These are phyloP conservation scores for Pezicula rhizophila DNA, from an alignment of 2,329 filamentous ascomycete species.

Conservation along the genomic window DNA sequence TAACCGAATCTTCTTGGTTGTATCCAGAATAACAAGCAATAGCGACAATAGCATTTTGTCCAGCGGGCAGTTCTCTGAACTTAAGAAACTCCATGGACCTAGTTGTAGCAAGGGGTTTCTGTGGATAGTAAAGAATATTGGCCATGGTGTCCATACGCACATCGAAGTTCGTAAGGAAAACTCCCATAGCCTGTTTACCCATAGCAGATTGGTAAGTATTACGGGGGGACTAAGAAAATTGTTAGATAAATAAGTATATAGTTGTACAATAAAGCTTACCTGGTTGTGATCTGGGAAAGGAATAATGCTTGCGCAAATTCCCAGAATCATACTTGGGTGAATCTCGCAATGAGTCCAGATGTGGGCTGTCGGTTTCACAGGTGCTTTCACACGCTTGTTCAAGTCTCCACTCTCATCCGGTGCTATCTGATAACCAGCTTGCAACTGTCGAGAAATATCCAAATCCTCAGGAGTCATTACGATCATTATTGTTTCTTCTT, in stretches of 20 bases:
- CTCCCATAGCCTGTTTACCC: conserved; percentile 99
- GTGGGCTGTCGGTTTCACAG: conserved; percentile 79
- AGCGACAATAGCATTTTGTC: conserved; percentile 96
- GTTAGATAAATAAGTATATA: conserved; percentile 27
- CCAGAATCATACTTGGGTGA: conserved; percentile 97
- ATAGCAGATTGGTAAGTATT: conserved; percentile 99
- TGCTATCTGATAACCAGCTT: conserved; percentile 54
- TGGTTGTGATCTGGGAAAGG: conserved; percentile 99
- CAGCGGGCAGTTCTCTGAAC: conserved; percentile 93
- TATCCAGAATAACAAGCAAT: conserved; percentile 97
- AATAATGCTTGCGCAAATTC: conserved; percentile 98
- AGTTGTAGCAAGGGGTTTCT: conserved; percentile 94
- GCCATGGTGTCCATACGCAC: conserved; percentile 99
- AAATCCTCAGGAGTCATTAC: conserved; percentile 97
- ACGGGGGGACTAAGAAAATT: conserved; percentile 67
- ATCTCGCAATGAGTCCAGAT: conserved; percentile 99
- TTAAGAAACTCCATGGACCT: conserved; percentile 98
- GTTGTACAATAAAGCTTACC: conserved; percentile 36
- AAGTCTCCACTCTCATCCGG: conserved; percentile 64
- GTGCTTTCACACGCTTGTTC: conserved; percentile 82
- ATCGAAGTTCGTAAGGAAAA: conserved; percentile 95
- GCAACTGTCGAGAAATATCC: conserved; percentile 67
- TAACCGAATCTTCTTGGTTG: conserved; percentile 99
- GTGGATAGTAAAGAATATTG: conserved; percentile 97
- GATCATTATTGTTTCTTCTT: conserved; percentile 98